Evolutionary conservation across 2,329 filamentous ascomycete genomes (phyloP), one percentile per base, ranked within the genome.

Genomic region (Clarireedia paspali): DNA sequence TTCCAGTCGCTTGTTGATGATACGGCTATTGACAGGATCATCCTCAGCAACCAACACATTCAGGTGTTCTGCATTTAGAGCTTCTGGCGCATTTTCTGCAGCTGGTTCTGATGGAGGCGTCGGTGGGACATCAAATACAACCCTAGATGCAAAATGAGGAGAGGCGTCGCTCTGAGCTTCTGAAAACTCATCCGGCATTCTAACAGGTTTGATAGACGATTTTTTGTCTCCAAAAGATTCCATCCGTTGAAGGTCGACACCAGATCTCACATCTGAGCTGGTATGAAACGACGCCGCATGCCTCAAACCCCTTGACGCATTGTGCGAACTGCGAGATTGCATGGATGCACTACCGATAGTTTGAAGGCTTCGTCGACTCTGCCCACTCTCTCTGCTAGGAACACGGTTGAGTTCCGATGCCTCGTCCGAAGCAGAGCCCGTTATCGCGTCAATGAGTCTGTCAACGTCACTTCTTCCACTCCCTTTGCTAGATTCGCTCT

Each of bases 21-120:
- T 88, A 57, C 84, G 87, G 71, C 88, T 88, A 63, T 95, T 95
- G 63, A 95, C 84, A 0, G 89, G 89, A 64, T 95, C 90, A 62
- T 96, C 91, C 66, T 95, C 91, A 0, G 91, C 91, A 38, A 95
- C 82, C 23, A 95, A 75, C 2, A 95, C 82, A 20, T 79, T 60
- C n/a, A 70, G 57, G 50, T 66, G 56, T 23, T 68, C 56, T 1
- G 60, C 57, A 40, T 63, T 50, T 6, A 68, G 58, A 30, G 34
- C 55, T 63, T 58, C 34, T 63, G 56, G 1, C 58, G 60, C 39
- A 59, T 49, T 6, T 45, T 57, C 20, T 5, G 50, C 12, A 12
- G 38, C 14, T 3, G 40, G 14, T n/a, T 40, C 15, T 24, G 26
- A 17, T 42, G 26, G 36, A 34, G 38, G n/a, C 47, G 50, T 14